phyloP scores from a whole-genome alignment of 176 grass and related monocot genomes.

The Elaeis guineensis region DNA sequence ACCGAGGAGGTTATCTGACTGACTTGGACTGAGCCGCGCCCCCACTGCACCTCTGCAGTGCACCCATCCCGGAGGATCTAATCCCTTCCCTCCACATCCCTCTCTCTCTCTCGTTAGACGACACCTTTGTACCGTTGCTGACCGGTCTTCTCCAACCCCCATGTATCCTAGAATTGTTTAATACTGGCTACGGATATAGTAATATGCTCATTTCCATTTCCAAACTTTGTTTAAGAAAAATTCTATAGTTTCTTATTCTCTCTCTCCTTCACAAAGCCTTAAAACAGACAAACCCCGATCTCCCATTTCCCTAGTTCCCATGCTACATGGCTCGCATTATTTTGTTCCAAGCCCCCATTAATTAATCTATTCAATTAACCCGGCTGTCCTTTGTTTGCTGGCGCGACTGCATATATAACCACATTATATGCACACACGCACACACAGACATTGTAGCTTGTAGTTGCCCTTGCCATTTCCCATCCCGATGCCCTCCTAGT shows the following conservation, averaged over 20 bases:
- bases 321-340: background rate
- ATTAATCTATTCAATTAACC: background rate
- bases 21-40: no score
- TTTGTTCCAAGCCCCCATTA: constrained; percentile 15
- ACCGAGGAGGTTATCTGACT: no score
- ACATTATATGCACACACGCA: background rate
- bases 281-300: constrained; percentile 39
- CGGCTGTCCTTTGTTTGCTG: no score
- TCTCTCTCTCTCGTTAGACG: no score
- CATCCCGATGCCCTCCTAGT: constrained; percentile 14
- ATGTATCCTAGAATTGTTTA: background rate
- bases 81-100: no score
- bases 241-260: no score
- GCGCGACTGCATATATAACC: background rate
- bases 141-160: constrained; percentile 26
- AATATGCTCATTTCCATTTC: no score
- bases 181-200: background rate
- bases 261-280: background rate
- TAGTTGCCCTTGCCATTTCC: background rate
- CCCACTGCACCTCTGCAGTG: background rate
- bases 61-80: constrained; percentile 11
- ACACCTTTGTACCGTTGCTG: constrained; percentile 22
- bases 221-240: no score
- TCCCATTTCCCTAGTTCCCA: constrained; percentile 33
- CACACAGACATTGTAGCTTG: background rate